Conservation (phyloP, 352 stramenopile genomes). For the Pythium myriotylum region DNA sequence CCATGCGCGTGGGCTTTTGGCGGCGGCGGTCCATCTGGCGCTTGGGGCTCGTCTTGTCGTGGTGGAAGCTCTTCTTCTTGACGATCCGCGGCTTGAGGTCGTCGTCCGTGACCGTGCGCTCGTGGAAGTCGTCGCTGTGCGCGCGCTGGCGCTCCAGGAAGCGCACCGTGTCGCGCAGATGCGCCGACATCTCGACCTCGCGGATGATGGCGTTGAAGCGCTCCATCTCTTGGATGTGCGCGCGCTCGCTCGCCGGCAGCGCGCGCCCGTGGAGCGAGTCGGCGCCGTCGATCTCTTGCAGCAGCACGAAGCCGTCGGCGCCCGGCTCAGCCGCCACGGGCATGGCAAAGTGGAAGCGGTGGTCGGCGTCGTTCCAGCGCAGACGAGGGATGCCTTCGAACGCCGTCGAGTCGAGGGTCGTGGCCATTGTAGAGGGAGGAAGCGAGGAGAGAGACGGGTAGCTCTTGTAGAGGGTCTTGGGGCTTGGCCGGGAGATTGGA, state of each 20-base stretch:
- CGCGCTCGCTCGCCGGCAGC: constrained; percentile 54
- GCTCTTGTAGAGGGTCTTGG: not conserved
- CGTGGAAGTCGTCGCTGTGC: constrained; percentile 69
- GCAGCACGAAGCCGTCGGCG: constrained; percentile 61
- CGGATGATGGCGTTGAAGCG: constrained; percentile 72
- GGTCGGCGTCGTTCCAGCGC: constrained; percentile 68
- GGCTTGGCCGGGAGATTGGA: constrained; percentile 1
- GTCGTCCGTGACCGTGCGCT: constrained; percentile 51
- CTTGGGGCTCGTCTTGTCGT: constrained; percentile 45
- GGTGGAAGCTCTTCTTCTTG: constrained; percentile 54
- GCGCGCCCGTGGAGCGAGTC: constrained; percentile 44
- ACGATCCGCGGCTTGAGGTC: constrained; percentile 44
- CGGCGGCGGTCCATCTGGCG: constrained; percentile 41
- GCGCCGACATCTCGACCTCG: constrained; percentile 68
- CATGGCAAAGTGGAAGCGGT: constrained; percentile 81
- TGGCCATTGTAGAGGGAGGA: constrained; percentile 28
- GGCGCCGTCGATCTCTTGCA: constrained; percentile 68
- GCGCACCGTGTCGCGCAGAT: constrained; percentile 62
- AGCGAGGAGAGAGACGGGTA: not conserved
- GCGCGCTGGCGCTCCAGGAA: constrained; percentile 59
- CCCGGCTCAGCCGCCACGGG: constrained; percentile 64
- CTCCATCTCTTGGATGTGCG: constrained; percentile 76
- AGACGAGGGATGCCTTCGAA: constrained; percentile 71
- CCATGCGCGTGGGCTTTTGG: constrained; percentile 59
- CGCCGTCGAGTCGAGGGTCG: constrained; percentile 42